These are phyloP conservation scores for Aspergillus sclerotiicarbonarius DNA, from an alignment of 495 filamentous ascomycete species.

Conservation along the genomic window DNA sequence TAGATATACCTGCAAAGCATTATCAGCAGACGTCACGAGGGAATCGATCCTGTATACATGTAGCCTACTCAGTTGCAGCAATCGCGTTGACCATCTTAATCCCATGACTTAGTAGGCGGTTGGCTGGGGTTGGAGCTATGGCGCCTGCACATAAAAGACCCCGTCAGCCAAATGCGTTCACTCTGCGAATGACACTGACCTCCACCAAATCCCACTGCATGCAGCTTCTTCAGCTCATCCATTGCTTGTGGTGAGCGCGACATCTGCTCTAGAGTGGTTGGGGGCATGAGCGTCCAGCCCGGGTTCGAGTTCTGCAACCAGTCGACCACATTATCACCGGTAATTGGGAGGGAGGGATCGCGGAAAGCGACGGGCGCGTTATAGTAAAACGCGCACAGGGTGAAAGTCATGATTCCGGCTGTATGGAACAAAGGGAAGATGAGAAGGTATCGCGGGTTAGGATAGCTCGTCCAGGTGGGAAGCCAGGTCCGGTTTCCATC, in stretches of 20 bases:
- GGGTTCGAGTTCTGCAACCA: conserved; percentile 19
- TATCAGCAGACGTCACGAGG: too few relatives aligned
- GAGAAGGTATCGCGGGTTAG: conserved; percentile 16
- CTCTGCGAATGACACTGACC: conserved; percentile 14
- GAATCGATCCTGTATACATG: too few relatives aligned
- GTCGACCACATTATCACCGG: conserved; percentile 17
- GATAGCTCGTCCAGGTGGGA: conserved; percentile 14
- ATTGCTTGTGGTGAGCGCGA: conserved; percentile 10
- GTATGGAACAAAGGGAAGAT: conserved; percentile 19
- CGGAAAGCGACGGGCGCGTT: conserved; percentile 12
- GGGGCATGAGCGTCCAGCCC: conserved; percentile 14
- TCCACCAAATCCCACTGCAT: conserved; percentile 23
- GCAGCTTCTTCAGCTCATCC: conserved; percentile 18
- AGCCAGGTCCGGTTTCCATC: conserved; percentile 15
- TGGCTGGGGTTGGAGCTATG: conserved; percentile 6
- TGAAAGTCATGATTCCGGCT: conserved; percentile 14
- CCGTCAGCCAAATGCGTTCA: background rate
- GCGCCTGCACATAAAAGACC: conserved; percentile 1
- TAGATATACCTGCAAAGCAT: conserved; percentile 14
- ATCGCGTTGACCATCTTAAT: conserved; percentile 16
- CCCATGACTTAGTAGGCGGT: conserved; percentile 1
- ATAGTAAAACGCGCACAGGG: conserved; percentile 5
- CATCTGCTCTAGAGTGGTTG: conserved; percentile 22
- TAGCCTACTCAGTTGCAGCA: conserved; percentile 8
- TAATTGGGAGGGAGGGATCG: conserved; percentile 17